A percentile compares a stretch with the other conserved stretches of the same genome.
Conservation (phyloP, 768 basidiomycete species). For the Lanmaoa pseudosensibilis region DNA sequence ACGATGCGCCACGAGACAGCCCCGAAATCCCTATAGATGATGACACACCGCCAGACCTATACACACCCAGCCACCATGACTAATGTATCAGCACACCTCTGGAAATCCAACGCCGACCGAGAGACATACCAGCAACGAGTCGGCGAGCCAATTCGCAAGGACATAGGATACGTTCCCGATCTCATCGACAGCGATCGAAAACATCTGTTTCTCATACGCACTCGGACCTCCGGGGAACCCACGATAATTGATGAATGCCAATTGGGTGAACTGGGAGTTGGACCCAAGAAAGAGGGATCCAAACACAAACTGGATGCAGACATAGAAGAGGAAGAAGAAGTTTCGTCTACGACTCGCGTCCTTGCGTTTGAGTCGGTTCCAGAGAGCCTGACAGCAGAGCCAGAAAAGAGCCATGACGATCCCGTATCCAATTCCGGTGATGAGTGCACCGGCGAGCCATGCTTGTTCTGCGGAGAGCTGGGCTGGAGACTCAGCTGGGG, state of each 20-base stretch:
- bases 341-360: constrained; percentile 17
- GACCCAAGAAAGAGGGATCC: constrained; percentile 29
- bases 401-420: constrained; percentile 25
- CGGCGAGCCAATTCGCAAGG: constrained; percentile 30
- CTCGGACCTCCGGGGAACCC: constrained; percentile 29
- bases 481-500: constrained; percentile 14
- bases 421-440: constrained; percentile 30
- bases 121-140: constrained; percentile 24
- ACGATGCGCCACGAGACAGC: constrained; percentile 13
- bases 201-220: constrained; percentile 25
- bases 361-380: constrained; percentile 16
- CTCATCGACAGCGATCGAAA: constrained; percentile 27
- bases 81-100: neutral
- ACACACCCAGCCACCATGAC: neutral
- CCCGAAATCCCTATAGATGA: constrained; percentile 27
- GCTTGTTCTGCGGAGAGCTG: constrained; percentile 25
- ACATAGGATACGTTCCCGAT: constrained; percentile 28
- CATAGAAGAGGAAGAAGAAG: constrained; percentile 25
- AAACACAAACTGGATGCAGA: constrained; percentile 20
- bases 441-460: constrained; percentile 28
- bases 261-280: constrained; percentile 29
- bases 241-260: constrained; percentile 32
- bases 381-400: constrained; percentile 23
- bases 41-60: constrained; percentile 32
- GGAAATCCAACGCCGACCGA: neutral